Conservation (phyloP, 345 rosid genomes). For the Toxicodendron radicans region DNA sequence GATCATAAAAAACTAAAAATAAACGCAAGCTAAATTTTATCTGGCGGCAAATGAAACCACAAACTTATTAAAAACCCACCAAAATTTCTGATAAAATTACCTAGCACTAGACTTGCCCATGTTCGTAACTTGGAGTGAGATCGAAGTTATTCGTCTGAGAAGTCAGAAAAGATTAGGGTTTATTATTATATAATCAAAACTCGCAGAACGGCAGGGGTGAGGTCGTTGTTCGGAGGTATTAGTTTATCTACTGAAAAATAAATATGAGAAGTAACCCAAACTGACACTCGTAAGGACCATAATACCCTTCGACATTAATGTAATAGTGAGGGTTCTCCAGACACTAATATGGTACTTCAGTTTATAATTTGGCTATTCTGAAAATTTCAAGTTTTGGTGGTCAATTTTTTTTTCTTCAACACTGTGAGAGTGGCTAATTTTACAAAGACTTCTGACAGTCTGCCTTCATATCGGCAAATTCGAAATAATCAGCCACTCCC, state of each 20-base stretch:
- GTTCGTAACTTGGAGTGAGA: neutral
- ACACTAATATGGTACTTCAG: neutral
- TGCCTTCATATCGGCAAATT: neutral
- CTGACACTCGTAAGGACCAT: neutral
- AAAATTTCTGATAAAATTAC: neutral
- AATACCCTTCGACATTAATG: too few relatives aligned
- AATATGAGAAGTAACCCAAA: neutral
- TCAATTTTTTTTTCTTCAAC: neutral
- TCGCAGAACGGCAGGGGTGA: too few relatives aligned
- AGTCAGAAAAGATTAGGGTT: constrained; percentile 2
- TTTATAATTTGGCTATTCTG: too few relatives aligned
- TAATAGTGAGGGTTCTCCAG: neutral
- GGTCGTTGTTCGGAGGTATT: too few relatives aligned
- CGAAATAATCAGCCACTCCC: neutral
- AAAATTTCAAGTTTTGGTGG: neutral
- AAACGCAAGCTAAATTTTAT: neutral
- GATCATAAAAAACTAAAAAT: neutral
- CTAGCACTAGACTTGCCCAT: constrained; percentile 10
- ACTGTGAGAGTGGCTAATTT: too few relatives aligned
- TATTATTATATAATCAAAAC: too few relatives aligned
- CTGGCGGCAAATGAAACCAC: neutral
- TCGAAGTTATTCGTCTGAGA: neutral
- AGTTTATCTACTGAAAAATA: too few relatives aligned
- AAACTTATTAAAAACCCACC: neutral
- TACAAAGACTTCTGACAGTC: too few relatives aligned